Evolutionary conservation across 768 basidiomycete species (phyloP).

Genomic region (Suillus placidus): DNA sequence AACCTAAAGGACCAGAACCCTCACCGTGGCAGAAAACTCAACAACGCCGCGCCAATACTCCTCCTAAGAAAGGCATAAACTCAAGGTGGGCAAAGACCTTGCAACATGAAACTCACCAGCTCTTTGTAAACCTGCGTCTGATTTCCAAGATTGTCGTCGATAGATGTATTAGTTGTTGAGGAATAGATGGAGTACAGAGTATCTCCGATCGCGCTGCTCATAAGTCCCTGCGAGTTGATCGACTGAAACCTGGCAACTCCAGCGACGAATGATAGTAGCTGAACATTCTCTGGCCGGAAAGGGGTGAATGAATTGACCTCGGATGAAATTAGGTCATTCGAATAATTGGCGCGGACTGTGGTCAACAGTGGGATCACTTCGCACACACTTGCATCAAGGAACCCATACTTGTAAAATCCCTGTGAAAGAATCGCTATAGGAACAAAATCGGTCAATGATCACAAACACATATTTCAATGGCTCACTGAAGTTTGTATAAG

Average conservation of each 20-base stretch:
- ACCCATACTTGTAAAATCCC: conserved; percentile 11
- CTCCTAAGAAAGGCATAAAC: conserved; percentile 8
- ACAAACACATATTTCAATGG: not conserved
- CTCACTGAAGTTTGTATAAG: conserved; percentile 10
- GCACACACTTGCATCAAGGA: conserved; percentile 13
- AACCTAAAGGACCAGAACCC: not conserved
- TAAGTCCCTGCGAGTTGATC: conserved; percentile 15
- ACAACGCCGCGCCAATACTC: conserved; percentile 20
- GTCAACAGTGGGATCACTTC: conserved; percentile 12
- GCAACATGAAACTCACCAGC: conserved; percentile 5
- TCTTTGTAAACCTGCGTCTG: conserved; percentile 7
- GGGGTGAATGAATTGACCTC: not conserved
- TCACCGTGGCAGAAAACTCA: conserved; percentile 21
- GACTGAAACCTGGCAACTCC: conserved; percentile 13
- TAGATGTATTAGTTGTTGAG: not conserved
- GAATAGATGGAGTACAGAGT: conserved; percentile 19
- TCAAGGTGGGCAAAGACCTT: no score
- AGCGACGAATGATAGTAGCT: conserved; percentile 17
- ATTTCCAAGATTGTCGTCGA: not conserved
- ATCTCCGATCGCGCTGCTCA: conserved; percentile 21
- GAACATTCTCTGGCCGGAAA: conserved; percentile 2
- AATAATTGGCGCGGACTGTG: conserved; percentile 9
- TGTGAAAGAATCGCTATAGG: conserved; percentile 8
- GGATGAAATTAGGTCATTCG: conserved; percentile 1
- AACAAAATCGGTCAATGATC: not conserved